Evolutionary conservation across 306 rosid species (phyloP), one percentile per base, ranked within the genome.

Genomic region (Prunus davidiana): DNA sequence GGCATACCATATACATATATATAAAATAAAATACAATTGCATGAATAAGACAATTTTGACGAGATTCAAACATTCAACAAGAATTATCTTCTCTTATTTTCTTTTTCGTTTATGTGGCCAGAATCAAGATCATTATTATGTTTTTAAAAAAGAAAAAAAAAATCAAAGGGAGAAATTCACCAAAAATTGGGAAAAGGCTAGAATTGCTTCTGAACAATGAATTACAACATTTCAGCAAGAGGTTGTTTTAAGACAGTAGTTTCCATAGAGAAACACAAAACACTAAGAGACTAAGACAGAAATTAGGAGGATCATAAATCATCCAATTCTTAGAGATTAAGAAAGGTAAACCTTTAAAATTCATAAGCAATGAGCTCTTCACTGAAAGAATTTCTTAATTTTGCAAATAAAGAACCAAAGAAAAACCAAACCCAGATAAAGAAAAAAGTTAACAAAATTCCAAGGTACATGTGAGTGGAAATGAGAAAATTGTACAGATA

Each of bases 1-100:
- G 82, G 79, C 76, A 71, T 43, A 66, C 80, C 71, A 56, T 30
- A 56, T 60, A 49, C 50, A 58, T 38, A 78, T 28, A 50, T 63
- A 60, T 28, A 80, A 69, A 76, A 72, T n/a, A 30, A 27, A 71
- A 52, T 65, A 67, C 64, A 79, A 72, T 60, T 60, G 77, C 77
- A 83, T 73, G 67, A 80, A 54, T 72, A 70, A 78, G 84, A 86
- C 86, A 82, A 61, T 64, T 75, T 79, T 76, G 87, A 71, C 22
- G 28, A 64, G 64, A 52, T 78, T 51, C 12, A 61, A 51, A 68
- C 64, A 61, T 49, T 25, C 62, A 67, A 52, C 27, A 28, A 58
- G 47, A 57, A 46, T 32, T 67, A 55, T 51, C 41, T 12, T 45
- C 47, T 43, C 41, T 14, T 27, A 8, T 20, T 13, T 30, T 27